Evolutionary conservation across 2,329 filamentous ascomycete genomes (phyloP), one percentile per base, ranked within the genome.

Genomic region (Ophiostoma perfectum): DNA sequence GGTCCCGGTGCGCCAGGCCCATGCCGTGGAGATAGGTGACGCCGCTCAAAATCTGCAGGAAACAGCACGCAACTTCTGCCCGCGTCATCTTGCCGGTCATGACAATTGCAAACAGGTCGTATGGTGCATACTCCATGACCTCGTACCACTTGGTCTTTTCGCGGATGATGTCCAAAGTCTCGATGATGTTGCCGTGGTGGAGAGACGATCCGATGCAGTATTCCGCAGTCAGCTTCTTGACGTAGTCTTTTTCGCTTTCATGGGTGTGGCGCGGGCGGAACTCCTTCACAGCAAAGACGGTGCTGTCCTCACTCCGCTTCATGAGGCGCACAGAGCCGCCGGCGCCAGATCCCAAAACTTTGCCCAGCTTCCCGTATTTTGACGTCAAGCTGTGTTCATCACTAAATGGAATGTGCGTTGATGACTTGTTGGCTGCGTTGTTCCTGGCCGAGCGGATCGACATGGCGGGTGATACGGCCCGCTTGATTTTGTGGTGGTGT

Each of bases 111-210:
- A 99, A 99, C 42, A 99, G 84, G 77, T 99, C 95, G 75, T 84
- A 99, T 0, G 95, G 95, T 11, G 93, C 95, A 75, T 96, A 99
- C 76, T 99, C 95, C 95, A 99, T 99, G 58, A 99, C 95, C 76
- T 98, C 94, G 75, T 93, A 99, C 92, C 95, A 99, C 72, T 90
- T 93, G 66, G 87, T 88, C 78, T 94, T 95, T 79, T 99, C 95
- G 73, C 96, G 91, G 11, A 99, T 87, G 71, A 99, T 96, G 78
- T 99, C 95, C 72, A 99, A 85, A 0, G 95, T 98, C 78, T 99
- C 95, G 74, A 99, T 98, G 73, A 99, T 93, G 77, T 99, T 99
- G 74, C 95, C 94, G 75, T 99, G 95, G 75, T 98, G 95, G 49
- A 99, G 82, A 0, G 95, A 97, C 2, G 94, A 98, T 12, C 95